Conservation (phyloP, 2,329 filamentous ascomycete genomes). For the Alternaria sp. region DNA sequence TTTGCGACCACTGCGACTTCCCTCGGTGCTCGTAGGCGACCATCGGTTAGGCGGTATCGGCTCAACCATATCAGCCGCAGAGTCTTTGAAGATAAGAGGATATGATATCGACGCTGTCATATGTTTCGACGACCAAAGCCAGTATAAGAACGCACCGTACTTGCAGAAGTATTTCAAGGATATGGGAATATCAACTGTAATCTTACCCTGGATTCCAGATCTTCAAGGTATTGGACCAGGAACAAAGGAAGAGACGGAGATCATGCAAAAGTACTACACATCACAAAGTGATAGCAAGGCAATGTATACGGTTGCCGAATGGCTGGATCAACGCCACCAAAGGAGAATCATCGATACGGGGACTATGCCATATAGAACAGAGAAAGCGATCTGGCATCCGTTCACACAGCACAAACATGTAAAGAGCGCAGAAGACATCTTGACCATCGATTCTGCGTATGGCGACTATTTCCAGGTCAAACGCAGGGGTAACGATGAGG, state of each 20-base stretch:
- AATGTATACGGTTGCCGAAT: slow-evolving; percentile 58
- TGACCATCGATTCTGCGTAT: slow-evolving; percentile 80
- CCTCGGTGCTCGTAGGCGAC: slow-evolving; percentile 78
- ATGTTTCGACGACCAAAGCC: slow-evolving; percentile 69
- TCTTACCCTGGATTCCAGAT: slow-evolving; percentile 67
- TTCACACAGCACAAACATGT: slow-evolving; percentile 80
- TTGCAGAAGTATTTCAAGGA: slow-evolving; percentile 72
- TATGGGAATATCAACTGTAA: slow-evolving; percentile 63
- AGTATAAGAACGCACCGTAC: slow-evolving; percentile 74
- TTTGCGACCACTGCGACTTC: slow-evolving; percentile 76
- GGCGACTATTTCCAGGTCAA: slow-evolving; percentile 78
- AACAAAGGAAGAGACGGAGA: slow-evolving; percentile 59
- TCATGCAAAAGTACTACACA: slow-evolving; percentile 72
- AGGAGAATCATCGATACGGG: slow-evolving; percentile 67
- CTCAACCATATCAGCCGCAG: slow-evolving; percentile 79
- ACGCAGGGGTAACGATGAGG: slow-evolving; percentile 38
- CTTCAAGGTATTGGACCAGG: slow-evolving; percentile 37
- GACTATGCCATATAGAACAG: slow-evolving; percentile 67
- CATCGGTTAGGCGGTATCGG: slow-evolving; percentile 80
- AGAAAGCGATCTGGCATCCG: slow-evolving; percentile 76
- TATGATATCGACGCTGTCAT: slow-evolving; percentile 77
- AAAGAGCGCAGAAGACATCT: slow-evolving; percentile 69
- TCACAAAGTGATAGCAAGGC: slow-evolving; percentile 45
- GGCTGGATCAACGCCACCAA: slow-evolving; percentile 63
- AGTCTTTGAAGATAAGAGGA: slow-evolving; percentile 78